Evolutionary conservation across 2,329 filamentous ascomycete genomes (phyloP).

Genomic region (Phialophora expanda): DNA sequence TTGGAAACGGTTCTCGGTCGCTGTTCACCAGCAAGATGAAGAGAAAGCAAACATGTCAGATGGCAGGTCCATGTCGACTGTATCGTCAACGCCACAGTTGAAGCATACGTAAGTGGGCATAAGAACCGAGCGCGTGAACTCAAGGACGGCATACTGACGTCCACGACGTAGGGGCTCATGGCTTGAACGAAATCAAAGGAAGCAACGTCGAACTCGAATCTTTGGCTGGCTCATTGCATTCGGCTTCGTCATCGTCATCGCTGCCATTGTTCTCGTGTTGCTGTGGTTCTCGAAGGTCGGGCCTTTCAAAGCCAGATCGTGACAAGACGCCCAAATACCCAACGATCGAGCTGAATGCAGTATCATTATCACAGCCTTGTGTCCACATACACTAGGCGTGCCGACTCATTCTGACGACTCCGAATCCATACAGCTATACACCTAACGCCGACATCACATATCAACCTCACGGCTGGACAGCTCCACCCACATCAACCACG

Average conservation of each 20-base stretch:
- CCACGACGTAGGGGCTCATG: slow-evolving; percentile 54
- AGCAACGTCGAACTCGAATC: slow-evolving; percentile 56
- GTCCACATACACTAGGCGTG: neutral
- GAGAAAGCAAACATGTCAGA: slow-evolving; percentile 42
- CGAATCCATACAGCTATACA: neutral
- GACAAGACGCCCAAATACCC: neutral
- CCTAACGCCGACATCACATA: neutral
- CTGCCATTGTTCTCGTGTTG: slow-evolving; percentile 31
- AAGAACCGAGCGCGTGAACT: neutral
- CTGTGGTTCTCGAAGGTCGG: slow-evolving; percentile 34
- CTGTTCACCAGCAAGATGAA: slow-evolving; percentile 61
- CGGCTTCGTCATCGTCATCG: slow-evolving; percentile 24
- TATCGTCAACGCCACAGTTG: slow-evolving; percentile 21
- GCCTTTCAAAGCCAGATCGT: slow-evolving; percentile 26
- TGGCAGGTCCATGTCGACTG: slow-evolving; percentile 24
- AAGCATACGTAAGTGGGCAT: slow-evolving; percentile 39
- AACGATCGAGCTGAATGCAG: neutral
- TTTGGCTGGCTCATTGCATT: slow-evolving; percentile 46
- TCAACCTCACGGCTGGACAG: neutral
- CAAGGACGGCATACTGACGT: slow-evolving; percentile 5
- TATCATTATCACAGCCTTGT: slow-evolving; percentile 1
- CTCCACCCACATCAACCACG: neutral
- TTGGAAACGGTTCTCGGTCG: slow-evolving; percentile 65
- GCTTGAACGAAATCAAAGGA: slow-evolving; percentile 58
- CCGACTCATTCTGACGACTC: neutral